Percentiles rank a stretch among this genome's conserved stretches.
Conservation (phyloP, 2,329 filamentous ascomycete genomes). For the Zasmidium citrigriseum region DNA sequence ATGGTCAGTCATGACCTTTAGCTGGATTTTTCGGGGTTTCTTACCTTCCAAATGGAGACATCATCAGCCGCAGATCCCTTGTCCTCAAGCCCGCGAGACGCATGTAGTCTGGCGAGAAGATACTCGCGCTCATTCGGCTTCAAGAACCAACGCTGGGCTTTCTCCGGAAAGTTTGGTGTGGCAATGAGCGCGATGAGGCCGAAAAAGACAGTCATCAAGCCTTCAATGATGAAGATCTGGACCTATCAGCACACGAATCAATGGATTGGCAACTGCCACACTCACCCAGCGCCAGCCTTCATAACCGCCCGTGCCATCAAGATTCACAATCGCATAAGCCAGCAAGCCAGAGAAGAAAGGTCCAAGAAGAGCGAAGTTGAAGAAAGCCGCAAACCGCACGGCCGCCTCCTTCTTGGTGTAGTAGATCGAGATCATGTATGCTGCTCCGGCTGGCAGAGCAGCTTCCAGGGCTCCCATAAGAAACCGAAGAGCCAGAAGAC, state of each 20-base stretch:
- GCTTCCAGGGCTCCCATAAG: slow-evolving; percentile 11
- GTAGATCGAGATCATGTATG: slow-evolving; percentile 18
- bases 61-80: slow-evolving; percentile 11
- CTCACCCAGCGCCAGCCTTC: slow-evolving; percentile 13
- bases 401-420: slow-evolving; percentile 51
- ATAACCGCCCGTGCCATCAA: slow-evolving; percentile 11
- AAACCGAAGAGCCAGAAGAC: slow-evolving; percentile 9
- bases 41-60: slow-evolving; percentile 11
- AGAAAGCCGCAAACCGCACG: slow-evolving; percentile 13
- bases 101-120: slow-evolving; percentile 7
- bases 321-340: slow-evolving; percentile 12
- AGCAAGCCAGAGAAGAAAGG: slow-evolving; percentile 13
- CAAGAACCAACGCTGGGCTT: slow-evolving; percentile 12
- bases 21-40: neutral
- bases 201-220: slow-evolving; percentile 15
- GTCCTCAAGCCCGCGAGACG: slow-evolving; percentile 9
- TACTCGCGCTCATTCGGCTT: slow-evolving; percentile 8
- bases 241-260: neutral
- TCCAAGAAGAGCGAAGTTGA: slow-evolving; percentile 12
- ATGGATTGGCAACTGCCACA: neutral
- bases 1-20: neutral
- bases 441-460: slow-evolving; percentile 7
- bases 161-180: slow-evolving; percentile 12
- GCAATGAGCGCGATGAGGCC: slow-evolving; percentile 9
- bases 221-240: slow-evolving; percentile 15